Conservation (phyloP, 345 rosid genomes). For the Euclidium syriacum region DNA sequence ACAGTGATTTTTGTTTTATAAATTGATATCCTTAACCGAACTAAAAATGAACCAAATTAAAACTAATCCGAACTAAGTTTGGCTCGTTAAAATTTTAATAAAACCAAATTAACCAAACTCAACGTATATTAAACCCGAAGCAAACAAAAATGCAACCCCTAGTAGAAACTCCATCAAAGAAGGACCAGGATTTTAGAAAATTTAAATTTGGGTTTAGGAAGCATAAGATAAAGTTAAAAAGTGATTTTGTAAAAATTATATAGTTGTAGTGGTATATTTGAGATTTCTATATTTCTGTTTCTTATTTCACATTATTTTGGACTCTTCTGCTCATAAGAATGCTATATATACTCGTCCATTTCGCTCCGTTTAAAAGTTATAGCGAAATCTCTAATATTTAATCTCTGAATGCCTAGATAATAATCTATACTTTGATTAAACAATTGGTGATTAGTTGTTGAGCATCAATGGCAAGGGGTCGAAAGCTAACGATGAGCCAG, state of each 20-base stretch:
- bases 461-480: slow-evolving; percentile 46
- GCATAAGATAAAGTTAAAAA: neutral
- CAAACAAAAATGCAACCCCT: too few species aligned
- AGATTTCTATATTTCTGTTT: neutral
- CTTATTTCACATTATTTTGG: slow-evolving; percentile 11
- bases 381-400: slow-evolving; percentile 23
- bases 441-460: neutral
- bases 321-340: slow-evolving; percentile 15
- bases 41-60: too few species aligned
- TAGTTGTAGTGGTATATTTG: neutral
- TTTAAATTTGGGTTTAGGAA: neutral
- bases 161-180: neutral
- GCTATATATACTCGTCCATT: slow-evolving; percentile 29
- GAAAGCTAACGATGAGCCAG: slow-evolving; percentile 62
- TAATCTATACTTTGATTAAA: neutral
- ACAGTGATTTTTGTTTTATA: too few species aligned
- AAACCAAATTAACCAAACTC: too few species aligned
- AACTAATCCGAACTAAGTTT: too few species aligned
- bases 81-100: too few species aligned
- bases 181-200: slow-evolving; percentile 1
- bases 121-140: too few species aligned
- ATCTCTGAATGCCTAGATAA: neutral
- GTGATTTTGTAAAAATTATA: neutral
- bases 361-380: slow-evolving; percentile 26
- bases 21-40: too few species aligned